These are phyloP conservation scores for Macadamia tetraphylla DNA, from an alignment of 164 flowering plant species.

Conservation along the genomic window DNA sequence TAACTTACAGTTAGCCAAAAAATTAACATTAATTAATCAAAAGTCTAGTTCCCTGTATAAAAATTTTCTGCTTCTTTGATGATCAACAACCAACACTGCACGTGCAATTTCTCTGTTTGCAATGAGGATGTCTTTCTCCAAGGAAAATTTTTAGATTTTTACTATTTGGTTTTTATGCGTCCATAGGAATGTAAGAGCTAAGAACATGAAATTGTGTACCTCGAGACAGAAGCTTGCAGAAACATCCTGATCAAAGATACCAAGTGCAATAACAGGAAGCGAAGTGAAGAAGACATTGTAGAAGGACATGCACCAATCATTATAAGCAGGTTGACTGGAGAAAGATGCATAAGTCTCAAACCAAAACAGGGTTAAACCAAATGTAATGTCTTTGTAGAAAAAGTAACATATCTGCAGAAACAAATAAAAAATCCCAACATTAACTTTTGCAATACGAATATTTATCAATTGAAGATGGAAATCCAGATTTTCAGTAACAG, in stretches of 20 bases:
- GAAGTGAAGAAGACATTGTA: conserved; percentile 90
- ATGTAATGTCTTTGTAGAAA: conserved; percentile 78
- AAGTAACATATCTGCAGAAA: conserved; percentile 81
- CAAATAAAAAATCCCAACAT: neutral
- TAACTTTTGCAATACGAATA: neutral
- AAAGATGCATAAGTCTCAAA: conserved; percentile 73
- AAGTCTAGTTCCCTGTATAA: no score
- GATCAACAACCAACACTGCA: no score
- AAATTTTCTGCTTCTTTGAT: no score
- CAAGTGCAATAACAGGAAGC: conserved; percentile 82
- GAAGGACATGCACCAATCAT: conserved; percentile 80
- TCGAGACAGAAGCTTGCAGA: conserved; percentile 70
- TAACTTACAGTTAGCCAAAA: no score
- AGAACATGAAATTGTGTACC: conserved; percentile 28
- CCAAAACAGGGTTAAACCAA: conserved; percentile 79
- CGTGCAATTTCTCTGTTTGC: no score
- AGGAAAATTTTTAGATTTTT: no score
- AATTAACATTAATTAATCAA: no score
- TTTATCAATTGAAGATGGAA: no score
- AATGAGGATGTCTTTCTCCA: no score
- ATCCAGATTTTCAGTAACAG: neutral
- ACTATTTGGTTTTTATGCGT: no score
- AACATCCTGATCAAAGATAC: conserved; percentile 88
- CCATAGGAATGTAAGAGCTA: no score
- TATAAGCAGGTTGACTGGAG: conserved; percentile 79